Evolutionary conservation across 1,139 yeast genomes (phyloP), one percentile per base, ranked within the genome.

Genomic region (Kodamaea suecica): DNA sequence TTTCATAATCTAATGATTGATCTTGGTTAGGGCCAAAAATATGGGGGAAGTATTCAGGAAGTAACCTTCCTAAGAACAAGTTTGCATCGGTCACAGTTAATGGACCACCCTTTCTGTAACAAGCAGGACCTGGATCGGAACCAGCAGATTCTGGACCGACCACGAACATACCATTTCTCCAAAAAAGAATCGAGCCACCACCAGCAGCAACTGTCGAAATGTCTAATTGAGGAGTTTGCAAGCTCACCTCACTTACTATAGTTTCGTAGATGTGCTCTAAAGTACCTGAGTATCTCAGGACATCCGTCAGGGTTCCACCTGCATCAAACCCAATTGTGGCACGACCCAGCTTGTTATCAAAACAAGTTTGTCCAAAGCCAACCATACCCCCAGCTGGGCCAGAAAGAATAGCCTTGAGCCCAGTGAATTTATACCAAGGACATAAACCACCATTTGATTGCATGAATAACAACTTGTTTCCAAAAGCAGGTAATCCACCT

Each of bases 331-430:
- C 75, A 34, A 70, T 64, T 4, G 73, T 66, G 10, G 73, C 73
- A 24, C 44, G 54, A 5, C 45, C 41, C 5, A 59, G 42, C 2
- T 36, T 41, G 4, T 48, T 28, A 39, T 69, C 73, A 43, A 52
- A 62, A 45, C 74, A 70, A 4, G 75, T 70, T 34, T 58, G 57
- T 1, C 73, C 75, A 41, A 57, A 66, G 0, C 76, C 76, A n/a
- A 70, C 75, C 63, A 70, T 63, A 19, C 76, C 76, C 27, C 76
- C 76, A 23, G 76, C 76, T 6, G 76, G 76, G 2, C 76, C 76
- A 2, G 74, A 68, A 25, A 70, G 57, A 28, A 70, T 67, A 1
- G 75, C 74, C 42, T 66, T 66, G 33, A 70, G 54, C 1, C 76
- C 76, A 3, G 73, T 66, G 46, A 70, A 70, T 39, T 64, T 63